Evolutionary conservation across 2,329 filamentous ascomycete species (phyloP).

Genomic region (Fusarium sp.): DNA sequence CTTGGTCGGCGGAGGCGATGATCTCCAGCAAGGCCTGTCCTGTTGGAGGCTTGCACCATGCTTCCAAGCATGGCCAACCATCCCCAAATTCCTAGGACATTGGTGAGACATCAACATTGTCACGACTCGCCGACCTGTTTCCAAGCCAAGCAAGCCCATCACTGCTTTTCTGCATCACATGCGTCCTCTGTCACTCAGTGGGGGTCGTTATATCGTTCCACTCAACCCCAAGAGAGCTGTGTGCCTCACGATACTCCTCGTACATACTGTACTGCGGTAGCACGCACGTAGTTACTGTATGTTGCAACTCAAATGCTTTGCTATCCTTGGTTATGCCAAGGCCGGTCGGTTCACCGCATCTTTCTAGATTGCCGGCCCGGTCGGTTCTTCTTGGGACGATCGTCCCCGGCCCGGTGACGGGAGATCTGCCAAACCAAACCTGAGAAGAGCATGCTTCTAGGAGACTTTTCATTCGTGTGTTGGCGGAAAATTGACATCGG

Average conservation of each 20-base stretch:
- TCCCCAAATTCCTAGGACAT: not conserved
- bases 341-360: slow-evolving; percentile 37
- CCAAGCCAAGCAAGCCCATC: not conserved
- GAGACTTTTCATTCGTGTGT: slow-evolving; percentile 22
- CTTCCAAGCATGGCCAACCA: slow-evolving; percentile 2
- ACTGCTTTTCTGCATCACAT: not conserved
- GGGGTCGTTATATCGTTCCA: slow-evolving; percentile 5
- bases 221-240: not conserved
- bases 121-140: not conserved
- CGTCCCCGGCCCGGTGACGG: slow-evolving; percentile 37
- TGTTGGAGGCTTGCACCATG: slow-evolving; percentile 5
- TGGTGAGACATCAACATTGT: slow-evolving; percentile 2
- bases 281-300: not conserved
- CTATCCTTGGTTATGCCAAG: slow-evolving; percentile 20
- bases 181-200: slow-evolving; percentile 5
- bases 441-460: slow-evolving; percentile 12
- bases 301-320: not conserved
- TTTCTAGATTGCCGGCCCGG: slow-evolving; percentile 28
- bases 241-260: not conserved
- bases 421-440: slow-evolving; percentile 34
- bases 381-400: slow-evolving; percentile 30
- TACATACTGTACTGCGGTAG: not conserved
- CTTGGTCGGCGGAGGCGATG: not conserved
- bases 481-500: slow-evolving; percentile 11
- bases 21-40: not conserved